These are phyloP conservation scores for Daldinia grandis DNA, from an alignment of 495 filamentous ascomycete genomes.

Conservation along the genomic window DNA sequence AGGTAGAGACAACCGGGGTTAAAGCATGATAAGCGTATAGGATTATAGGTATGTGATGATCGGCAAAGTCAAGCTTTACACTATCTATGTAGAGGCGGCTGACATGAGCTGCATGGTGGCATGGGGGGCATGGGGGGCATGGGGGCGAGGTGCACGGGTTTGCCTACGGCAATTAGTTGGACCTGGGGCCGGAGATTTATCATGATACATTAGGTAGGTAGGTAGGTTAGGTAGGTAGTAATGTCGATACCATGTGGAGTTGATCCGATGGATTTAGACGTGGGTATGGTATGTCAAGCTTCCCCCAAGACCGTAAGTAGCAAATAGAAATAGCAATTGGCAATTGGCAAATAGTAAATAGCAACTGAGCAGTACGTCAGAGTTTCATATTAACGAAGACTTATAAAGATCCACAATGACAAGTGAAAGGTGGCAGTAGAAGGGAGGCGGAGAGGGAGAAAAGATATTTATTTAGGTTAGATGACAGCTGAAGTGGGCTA, in stretches of 20 bases:
- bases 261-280: constrained; percentile 13
- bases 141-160: constrained; percentile 35
- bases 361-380: constrained; percentile 2
- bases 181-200: constrained; percentile 28
- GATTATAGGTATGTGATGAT: background rate
- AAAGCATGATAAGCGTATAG: background rate
- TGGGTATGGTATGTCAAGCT: constrained; percentile 14
- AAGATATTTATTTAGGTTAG: background rate
- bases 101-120: too few relatives aligned
- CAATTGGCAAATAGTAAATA: background rate
- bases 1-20: background rate
- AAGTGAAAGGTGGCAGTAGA: background rate
- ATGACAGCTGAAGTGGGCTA: constrained; percentile 4
- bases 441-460: background rate
- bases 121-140: constrained; percentile 32
- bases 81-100: background rate
- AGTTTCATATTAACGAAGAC: constrained; percentile 27
- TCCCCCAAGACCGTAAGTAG: constrained; percentile 29
- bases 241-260: constrained; percentile 17
- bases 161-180: constrained; percentile 24
- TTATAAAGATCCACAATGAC: constrained; percentile 10
- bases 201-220: too few relatives aligned
- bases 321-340: constrained; percentile 27
- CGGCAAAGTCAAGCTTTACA: constrained; percentile 16
- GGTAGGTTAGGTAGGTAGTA: too few relatives aligned